Percentiles rank a stretch among this genome's conserved stretches.
Conservation (phyloP, 177 flowering plant genomes). For the Vitis hybrid region DNA sequence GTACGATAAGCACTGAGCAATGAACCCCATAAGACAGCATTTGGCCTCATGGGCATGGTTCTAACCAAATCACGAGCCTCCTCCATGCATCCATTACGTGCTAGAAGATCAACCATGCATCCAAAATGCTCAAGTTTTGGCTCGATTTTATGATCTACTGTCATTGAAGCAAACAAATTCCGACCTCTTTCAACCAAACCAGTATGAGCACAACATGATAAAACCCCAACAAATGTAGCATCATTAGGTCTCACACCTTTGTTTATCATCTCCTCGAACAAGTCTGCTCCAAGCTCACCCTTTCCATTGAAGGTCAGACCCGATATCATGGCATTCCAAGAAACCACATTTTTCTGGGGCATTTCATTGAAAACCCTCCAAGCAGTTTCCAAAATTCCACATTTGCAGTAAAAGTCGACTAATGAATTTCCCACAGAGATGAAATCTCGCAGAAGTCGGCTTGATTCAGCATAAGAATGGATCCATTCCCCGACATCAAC, state of each 20-base stretch:
- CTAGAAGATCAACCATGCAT: slow-evolving; percentile 83
- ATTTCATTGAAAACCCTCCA: slow-evolving; percentile 40
- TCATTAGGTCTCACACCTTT: slow-evolving; percentile 50
- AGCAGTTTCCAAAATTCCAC: slow-evolving; percentile 55
- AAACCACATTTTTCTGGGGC: slow-evolving; percentile 62
- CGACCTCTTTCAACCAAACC: slow-evolving; percentile 64
- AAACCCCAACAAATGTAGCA: slow-evolving; percentile 60
- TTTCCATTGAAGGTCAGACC: slow-evolving; percentile 68
- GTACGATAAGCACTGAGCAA: slow-evolving; percentile 73
- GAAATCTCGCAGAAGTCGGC: slow-evolving; percentile 29
- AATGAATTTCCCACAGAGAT: slow-evolving; percentile 62
- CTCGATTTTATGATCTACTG: slow-evolving; percentile 26
- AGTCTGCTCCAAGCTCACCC: slow-evolving; percentile 49
- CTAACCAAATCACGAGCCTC: slow-evolving; percentile 65
- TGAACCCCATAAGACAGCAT: slow-evolving; percentile 84
- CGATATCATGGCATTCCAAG: slow-evolving; percentile 77
- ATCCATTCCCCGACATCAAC: slow-evolving; percentile 53
- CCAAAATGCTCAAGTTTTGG: slow-evolving; percentile 83
- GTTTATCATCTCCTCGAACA: slow-evolving; percentile 65
- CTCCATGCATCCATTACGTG: slow-evolving; percentile 56
- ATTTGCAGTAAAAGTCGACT: slow-evolving; percentile 66
- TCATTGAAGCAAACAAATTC: slow-evolving; percentile 62
- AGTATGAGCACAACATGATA: slow-evolving; percentile 67
- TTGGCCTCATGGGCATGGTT: slow-evolving; percentile 67
- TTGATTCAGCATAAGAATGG: slow-evolving; percentile 49